Percentiles rank a stretch among this genome's conserved stretches.
Evolutionary conservation across 2,329 filamentous ascomycete species (phyloP).

Genomic region (Hymenoscyphus occultus): DNA sequence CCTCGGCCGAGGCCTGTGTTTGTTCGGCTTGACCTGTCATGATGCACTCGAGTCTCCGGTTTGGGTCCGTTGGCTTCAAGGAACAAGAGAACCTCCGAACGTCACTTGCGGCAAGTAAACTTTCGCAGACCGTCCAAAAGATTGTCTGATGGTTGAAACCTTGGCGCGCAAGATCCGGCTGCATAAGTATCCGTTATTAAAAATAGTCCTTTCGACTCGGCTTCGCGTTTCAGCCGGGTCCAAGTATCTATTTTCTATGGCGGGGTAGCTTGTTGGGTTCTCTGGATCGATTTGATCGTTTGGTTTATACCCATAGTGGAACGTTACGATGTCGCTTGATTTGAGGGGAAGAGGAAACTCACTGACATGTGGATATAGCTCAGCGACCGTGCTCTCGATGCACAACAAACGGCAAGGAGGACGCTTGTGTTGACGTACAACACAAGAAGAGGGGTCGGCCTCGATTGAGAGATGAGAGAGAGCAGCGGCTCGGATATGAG

Average conservation of each 20-base stretch:
- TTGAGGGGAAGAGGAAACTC: background rate
- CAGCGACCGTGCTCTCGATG: constrained; percentile 78
- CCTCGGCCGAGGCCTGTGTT: background rate
- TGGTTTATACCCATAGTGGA: background rate
- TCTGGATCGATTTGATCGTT: constrained; percentile 5
- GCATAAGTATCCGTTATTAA: constrained; percentile 1
- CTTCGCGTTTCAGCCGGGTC: constrained; percentile 5
- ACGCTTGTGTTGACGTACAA: constrained; percentile 77
- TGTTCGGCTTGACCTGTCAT: background rate
- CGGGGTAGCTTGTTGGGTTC: background rate
- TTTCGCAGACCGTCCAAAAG: constrained; percentile 2
- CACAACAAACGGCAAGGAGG: constrained; percentile 74
- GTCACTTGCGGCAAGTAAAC: constrained; percentile 7
- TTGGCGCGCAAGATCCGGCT: constrained; percentile 1
- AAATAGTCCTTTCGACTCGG: background rate
- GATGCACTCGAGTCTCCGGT: background rate
- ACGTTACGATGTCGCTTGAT: background rate
- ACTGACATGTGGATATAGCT: constrained; percentile 44
- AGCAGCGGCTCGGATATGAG: constrained; percentile 51
- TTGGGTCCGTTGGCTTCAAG: background rate
- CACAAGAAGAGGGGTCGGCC: constrained; percentile 83
- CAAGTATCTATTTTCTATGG: background rate
- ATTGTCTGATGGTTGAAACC: constrained; percentile 5
- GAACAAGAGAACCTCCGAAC: background rate
- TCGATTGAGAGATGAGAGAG: constrained; percentile 69